Evolutionary conservation across 2,329 filamentous ascomycete species (phyloP).

Genomic region (Magnaporthiopsis rhizophila): DNA sequence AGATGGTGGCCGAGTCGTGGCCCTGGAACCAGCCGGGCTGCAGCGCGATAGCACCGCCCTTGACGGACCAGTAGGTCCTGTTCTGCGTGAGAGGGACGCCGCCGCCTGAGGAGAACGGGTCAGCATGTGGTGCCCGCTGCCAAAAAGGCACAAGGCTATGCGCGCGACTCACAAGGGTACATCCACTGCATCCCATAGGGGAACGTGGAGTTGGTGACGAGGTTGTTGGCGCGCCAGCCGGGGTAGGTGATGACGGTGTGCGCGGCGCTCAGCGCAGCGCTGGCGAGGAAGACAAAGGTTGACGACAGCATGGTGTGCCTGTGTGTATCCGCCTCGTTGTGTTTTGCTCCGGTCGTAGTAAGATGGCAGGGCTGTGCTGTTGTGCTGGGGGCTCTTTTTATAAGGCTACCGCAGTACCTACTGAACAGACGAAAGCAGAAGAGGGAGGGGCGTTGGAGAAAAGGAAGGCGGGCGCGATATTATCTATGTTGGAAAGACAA

Average conservation of each 20-base stretch:
- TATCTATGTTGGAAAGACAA: not conserved
- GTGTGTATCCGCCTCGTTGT: not conserved
- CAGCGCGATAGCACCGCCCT: conserved; percentile 77
- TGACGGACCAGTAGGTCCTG: conserved; percentile 84
- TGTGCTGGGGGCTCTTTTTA: no score
- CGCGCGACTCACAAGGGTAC: conserved; percentile 70
- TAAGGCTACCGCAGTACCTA: no score
- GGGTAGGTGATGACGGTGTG: conserved; percentile 84
- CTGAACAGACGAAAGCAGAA: not conserved
- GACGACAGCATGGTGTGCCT: conserved; percentile 37
- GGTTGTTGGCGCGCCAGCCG: conserved; percentile 79
- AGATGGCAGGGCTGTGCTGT: not conserved
- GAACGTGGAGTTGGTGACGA: conserved; percentile 68
- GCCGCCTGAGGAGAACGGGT: conserved; percentile 53
- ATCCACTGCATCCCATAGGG: conserved; percentile 94
- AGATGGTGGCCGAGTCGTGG: conserved; percentile 73
- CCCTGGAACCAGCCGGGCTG: conserved; percentile 97
- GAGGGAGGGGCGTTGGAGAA: not conserved
- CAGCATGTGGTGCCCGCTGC: not conserved
- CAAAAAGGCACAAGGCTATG: not conserved
- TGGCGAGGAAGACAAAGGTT: conserved; percentile 33
- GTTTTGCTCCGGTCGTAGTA: not conserved
- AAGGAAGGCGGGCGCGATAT: not conserved
- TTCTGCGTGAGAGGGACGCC: conserved; percentile 71
- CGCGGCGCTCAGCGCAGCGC: conserved; percentile 46